Conservation (phyloP, 2,329 filamentous ascomycete species). For the Neocatenulostroma microsporum region DNA sequence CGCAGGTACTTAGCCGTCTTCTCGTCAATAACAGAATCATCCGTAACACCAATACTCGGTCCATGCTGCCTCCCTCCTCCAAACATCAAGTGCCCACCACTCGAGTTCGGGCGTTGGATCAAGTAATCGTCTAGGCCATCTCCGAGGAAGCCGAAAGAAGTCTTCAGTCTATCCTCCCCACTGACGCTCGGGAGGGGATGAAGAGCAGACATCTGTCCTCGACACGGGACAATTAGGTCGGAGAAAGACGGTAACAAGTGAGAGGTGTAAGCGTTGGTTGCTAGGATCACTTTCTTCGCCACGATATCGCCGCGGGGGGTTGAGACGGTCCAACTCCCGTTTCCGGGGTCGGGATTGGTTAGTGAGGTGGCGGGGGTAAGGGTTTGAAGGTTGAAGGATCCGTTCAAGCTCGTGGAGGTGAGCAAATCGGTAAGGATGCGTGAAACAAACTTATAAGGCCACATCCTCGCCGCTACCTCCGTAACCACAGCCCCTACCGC, state of each 20-base stretch:
- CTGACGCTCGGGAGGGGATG: slow-evolving; percentile 43
- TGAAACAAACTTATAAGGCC: slow-evolving; percentile 78
- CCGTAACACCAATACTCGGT: slow-evolving; percentile 49
- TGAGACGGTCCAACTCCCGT: slow-evolving; percentile 50
- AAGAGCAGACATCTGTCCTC: slow-evolving; percentile 65
- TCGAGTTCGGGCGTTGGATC: slow-evolving; percentile 54
- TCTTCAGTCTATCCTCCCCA: slow-evolving; percentile 37
- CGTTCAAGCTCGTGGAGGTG: slow-evolving; percentile 24
- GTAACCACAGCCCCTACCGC: slow-evolving; percentile 60
- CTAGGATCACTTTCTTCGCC: slow-evolving; percentile 60
- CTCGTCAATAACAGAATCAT: slow-evolving; percentile 52
- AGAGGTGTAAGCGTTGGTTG: slow-evolving; percentile 79
- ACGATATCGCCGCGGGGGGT: slow-evolving; percentile 62
- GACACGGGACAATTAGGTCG: slow-evolving; percentile 66
- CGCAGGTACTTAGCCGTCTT: slow-evolving; percentile 51
- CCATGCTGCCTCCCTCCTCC: slow-evolving; percentile 61
- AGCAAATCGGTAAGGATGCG: slow-evolving; percentile 59
- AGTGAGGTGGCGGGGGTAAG: slow-evolving; percentile 52
- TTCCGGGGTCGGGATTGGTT: slow-evolving; percentile 8
- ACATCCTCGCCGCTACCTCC: slow-evolving; percentile 58
- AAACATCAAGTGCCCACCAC: slow-evolving; percentile 55
- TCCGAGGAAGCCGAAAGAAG: slow-evolving; percentile 60
- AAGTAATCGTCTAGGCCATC: slow-evolving; percentile 61
- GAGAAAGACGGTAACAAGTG: slow-evolving; percentile 61
- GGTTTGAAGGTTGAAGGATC: slow-evolving; percentile 64